Conservation (phyloP, 75 land plant genomes). For the Pinus taeda region DNA sequence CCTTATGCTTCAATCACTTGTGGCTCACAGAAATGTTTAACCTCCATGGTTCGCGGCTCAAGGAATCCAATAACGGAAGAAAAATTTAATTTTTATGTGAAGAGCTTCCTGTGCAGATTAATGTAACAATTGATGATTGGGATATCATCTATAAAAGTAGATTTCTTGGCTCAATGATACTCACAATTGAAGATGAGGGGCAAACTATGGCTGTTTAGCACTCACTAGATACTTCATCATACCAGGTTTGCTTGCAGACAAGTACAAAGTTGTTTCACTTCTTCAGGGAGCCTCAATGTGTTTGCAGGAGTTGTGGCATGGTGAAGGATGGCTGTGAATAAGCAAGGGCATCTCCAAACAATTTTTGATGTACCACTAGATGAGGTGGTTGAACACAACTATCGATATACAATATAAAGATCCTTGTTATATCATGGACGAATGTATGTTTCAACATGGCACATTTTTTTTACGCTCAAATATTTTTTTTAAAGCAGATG, state of each 20-base stretch:
- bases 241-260: conserved; percentile 84
- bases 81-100: no score
- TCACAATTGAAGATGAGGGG: conserved; percentile 76
- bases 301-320: conserved; percentile 65
- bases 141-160: conserved; percentile 98
- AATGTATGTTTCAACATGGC: conserved; percentile 96
- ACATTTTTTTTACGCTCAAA: conserved; percentile 99
- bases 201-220: conserved; percentile 85
- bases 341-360: conserved; percentile 77
- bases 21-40: no score
- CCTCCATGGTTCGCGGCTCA: no score
- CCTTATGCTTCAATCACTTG: no score
- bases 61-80: no score
- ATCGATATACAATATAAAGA: conserved; percentile 97
- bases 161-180: conserved; percentile 83
- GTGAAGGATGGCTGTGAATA: conserved; percentile 57
- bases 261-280: conserved; percentile 46
- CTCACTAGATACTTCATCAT: conserved; percentile 75
- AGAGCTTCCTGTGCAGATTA: no score
- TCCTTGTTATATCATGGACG: conserved; percentile 99
- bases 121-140: conserved; percentile 96
- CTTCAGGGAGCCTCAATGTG: conserved; percentile 57
- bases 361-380: conserved; percentile 88
- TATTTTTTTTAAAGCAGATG: conserved; percentile 96
- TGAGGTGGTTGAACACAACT: conserved; percentile 91